Evolutionary conservation across 345 rosid species (phyloP), one percentile per base, ranked within the genome.

Genomic region (Anastatica hierochuntica): DNA sequence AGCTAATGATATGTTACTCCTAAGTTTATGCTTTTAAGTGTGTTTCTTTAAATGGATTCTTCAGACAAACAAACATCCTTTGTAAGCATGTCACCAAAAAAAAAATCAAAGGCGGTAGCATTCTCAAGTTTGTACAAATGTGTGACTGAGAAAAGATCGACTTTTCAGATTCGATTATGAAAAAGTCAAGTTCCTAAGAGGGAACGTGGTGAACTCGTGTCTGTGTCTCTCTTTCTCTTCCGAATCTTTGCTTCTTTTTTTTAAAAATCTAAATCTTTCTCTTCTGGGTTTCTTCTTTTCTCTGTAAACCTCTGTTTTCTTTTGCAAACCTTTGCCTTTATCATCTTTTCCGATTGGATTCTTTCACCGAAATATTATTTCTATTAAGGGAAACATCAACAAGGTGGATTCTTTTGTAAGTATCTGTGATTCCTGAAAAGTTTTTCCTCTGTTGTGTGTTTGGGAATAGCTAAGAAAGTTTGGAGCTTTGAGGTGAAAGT

Each of bases 401-500:
- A 21, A 21, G 24, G 2, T 56, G 10, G 30, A 30, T 43, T 45
- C 36, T 45, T 45, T 17, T 45, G 19, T 45, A 14, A 43, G 21
- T 20, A 33, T 29, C 35, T 14, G 26, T 30, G 43, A 38, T 17
- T 46, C 27, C 0, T 19, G 33, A 8, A 6, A 18, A 9, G n/a
- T 24, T 37, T 52, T 21, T 24, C 5, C 2, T 2, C 14, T 45
- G 19, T 23, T 24, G 4, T 10, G 13, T 15, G 8, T 42, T 16
- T 20, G 43, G 16, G 1, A 41, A 60, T 29, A 61, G 11, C 3
- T 34, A 16, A 56, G 34, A 64, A 53, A 39, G 56, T 20, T 56
- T 2, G 23, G 15, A 58, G 58, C 35, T 53, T 46, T 14, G 6
- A 41, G 50, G 64, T 69, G 73, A 63, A 58, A 53, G 31, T 67